phyloP scores from a whole-genome alignment of 176 grass and related monocot genomes.

The Saccharum officinarum region DNA sequence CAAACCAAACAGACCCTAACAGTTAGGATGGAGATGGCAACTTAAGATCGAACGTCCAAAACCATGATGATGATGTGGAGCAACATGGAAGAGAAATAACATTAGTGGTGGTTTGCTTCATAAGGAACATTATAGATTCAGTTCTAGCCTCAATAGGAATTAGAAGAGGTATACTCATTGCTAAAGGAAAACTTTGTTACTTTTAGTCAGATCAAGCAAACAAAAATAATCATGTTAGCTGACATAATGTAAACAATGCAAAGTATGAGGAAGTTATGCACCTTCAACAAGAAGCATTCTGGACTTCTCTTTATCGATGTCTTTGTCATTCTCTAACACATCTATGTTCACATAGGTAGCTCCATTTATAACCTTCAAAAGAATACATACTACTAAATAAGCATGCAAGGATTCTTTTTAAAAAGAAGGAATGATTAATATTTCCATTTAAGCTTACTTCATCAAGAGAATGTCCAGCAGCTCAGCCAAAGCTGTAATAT shows the following conservation, averaged over 20 bases:
- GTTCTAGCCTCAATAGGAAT: constrained; percentile 9
- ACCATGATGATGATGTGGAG: neutral
- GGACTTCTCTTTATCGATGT: constrained; percentile 67
- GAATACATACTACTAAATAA: constrained; percentile 1
- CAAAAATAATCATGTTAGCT: neutral
- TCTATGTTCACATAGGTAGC: constrained; percentile 95
- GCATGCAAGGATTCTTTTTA: constrained; percentile 12
- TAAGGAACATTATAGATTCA: neutral
- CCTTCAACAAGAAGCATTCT: constrained; percentile 97
- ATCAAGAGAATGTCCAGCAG: constrained; percentile 92
- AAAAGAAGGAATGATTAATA: constrained; percentile 19
- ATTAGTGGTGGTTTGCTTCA: neutral
- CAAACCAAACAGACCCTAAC: neutral
- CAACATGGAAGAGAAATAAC: neutral
- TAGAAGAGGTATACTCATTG: neutral
- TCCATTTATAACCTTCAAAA: constrained; percentile 79
- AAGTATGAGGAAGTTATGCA: constrained; percentile 34
- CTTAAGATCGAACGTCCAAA: neutral
- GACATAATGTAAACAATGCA: constrained; percentile 19
- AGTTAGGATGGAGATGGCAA: neutral
- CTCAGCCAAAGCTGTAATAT: constrained; percentile 87
- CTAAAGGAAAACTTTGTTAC: neutral
- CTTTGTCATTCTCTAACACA: constrained; percentile 72
- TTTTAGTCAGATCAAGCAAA: constrained; percentile 29
- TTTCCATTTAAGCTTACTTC: constrained; percentile 55